These are phyloP conservation scores for Phoma sp. DNA, from an alignment of 2,329 filamentous ascomycete species.

Conservation along the genomic window DNA sequence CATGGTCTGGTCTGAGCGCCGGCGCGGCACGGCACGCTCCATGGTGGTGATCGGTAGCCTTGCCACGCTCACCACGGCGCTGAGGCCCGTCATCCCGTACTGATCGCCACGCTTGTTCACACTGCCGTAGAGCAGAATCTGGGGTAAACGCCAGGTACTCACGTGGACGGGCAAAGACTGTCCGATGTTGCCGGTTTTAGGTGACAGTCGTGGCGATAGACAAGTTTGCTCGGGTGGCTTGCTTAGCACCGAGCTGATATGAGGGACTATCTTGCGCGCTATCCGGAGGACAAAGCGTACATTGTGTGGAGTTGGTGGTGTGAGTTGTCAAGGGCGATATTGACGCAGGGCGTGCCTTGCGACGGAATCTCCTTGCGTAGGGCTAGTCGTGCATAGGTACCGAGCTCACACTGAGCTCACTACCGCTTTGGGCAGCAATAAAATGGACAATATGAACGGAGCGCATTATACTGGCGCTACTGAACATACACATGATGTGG, in stretches of 20 bases:
- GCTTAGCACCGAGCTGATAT: background rate
- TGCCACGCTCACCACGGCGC: background rate
- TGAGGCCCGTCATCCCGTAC: conserved; percentile 4
- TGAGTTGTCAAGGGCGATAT: no score
- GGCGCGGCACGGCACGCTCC: conserved; percentile 6
- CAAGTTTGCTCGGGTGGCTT: no score
- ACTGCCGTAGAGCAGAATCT: background rate
- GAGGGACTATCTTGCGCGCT: background rate
- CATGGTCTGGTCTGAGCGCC: no score
- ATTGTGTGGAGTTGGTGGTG: background rate
- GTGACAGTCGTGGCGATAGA: no score
- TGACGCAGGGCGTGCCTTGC: background rate
- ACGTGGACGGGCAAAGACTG: background rate
- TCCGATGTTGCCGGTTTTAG: background rate
- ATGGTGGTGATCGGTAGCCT: conserved; percentile 2
- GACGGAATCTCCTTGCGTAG: background rate
- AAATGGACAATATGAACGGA: no score
- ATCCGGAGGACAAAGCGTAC: no score
- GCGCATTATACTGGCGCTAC: no score
- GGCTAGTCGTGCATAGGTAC: background rate
- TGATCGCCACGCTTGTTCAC: background rate
- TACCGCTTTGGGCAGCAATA: background rate
- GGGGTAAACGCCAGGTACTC: conserved; percentile 4
- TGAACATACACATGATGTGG: no score
- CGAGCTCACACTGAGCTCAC: background rate